Evolutionary conservation across 23 red algal genomes (phyloP).

Genomic region (Gracilariopsis chorda): DNA sequence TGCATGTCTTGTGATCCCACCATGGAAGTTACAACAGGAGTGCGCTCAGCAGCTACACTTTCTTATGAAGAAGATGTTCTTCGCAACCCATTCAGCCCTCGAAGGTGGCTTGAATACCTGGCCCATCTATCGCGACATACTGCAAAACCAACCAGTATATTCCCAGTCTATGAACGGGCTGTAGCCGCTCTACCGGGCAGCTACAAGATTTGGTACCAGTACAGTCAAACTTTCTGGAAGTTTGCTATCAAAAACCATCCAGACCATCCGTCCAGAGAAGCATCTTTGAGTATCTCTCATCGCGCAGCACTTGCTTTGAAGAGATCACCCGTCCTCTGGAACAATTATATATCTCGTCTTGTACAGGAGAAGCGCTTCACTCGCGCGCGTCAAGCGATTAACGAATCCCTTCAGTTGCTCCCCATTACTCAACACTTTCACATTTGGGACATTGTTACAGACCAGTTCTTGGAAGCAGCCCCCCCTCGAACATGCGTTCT

Average conservation of each 20-base stretch:
- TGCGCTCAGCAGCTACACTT: constrained; percentile 2
- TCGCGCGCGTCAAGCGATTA: constrained; percentile 34
- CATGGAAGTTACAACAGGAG: neutral
- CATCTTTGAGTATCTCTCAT: constrained; percentile 22
- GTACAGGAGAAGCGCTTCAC: constrained; percentile 36
- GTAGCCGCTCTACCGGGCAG: constrained; percentile 73
- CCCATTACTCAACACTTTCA: constrained; percentile 70
- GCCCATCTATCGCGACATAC: constrained; percentile 1
- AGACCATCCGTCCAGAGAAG: constrained; percentile 13
- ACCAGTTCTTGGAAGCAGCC: neutral
- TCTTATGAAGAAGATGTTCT: constrained; percentile 26
- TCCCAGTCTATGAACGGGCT: constrained; percentile 73
- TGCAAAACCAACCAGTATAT: neutral
- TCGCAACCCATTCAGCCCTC: constrained; percentile 19
- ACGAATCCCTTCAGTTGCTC: constrained; percentile 57
- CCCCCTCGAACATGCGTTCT: constrained; percentile 19
- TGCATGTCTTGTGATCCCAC: too few relatives aligned
- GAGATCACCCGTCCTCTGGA: constrained; percentile 65
- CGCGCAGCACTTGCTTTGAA: constrained; percentile 28
- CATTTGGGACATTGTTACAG: constrained; percentile 63
- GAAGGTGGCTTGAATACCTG: constrained; percentile 45
- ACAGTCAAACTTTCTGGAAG: constrained; percentile 39
- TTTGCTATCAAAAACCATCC: constrained; percentile 63
- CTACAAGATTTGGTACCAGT: constrained; percentile 87
- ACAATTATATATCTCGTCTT: constrained; percentile 26